Evolutionary conservation across 2,329 filamentous ascomycete species (phyloP), one percentile per base, ranked within the genome.

Genomic region (Trichoderma asperellum): DNA sequence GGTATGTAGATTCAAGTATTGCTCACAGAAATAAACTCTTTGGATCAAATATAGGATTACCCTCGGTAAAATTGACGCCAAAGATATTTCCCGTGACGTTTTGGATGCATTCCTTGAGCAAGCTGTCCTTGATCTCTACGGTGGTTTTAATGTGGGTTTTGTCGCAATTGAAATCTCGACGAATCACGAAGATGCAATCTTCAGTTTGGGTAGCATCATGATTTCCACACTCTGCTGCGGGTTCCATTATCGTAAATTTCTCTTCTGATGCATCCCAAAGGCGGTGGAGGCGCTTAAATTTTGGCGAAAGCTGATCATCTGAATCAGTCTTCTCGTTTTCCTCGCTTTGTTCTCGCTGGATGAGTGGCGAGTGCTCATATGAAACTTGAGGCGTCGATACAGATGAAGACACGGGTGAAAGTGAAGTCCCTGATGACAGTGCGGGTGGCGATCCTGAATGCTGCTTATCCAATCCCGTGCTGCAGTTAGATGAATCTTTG

Each of bases 61-160:
- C 92, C 70, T 94, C 91, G 5, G 95, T 92, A 57, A 97, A 81
- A 72, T 90, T 94, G 53, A 96, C 85, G 18, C 92, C 79, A 52
- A 77, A 75, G 49, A 78, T 73, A 34, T 77, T 76, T 5, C 79
- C 78, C 4, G 81, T 79, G 52, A 81, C 76, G 55, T 81, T 78
- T 62, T 80, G 78, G 37, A 81, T 83, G 27, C 88, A 89, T 71
- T 93, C 89, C 8, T 91, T 90, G 4, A 97, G 83, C 18, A 88
- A 81, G 73, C 93, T 93, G 77, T 92, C 96, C 81, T 94, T 96
- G 79, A 97, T 92, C 73, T 97, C 93, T 60, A 97, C 88, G 16
- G 90, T 81, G 0, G 93, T 94, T 75, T 78, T 76, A 74, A 88
- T 84, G 74, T 92, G 94, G 75, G 93, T 93, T 71, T 93, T 92